Evolutionary conservation across 108 stramenopile genomes (phyloP).

Genomic region (Skeletonema potamos): DNA sequence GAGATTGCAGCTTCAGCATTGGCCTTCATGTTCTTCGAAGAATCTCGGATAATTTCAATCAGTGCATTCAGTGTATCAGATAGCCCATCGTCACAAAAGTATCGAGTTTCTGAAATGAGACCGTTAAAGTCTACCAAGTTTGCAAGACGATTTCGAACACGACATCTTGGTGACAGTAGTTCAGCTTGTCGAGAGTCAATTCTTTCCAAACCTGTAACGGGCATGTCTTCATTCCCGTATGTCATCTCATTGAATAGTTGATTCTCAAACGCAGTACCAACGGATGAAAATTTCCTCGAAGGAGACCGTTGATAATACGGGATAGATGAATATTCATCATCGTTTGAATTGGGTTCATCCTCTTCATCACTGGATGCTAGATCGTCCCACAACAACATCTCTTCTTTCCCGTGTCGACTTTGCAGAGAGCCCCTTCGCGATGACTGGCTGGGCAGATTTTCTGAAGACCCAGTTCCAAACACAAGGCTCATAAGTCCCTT

Average conservation of each 20-base stretch:
- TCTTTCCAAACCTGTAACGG: conserved; percentile 81
- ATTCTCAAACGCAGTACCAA: conserved; percentile 74
- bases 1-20: conserved; percentile 11
- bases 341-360: conserved; percentile 41
- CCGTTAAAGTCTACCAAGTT: conserved; percentile 62
- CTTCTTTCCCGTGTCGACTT: conserved; percentile 65
- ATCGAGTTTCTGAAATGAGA: conserved; percentile 75
- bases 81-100: conserved; percentile 63
- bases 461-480: conserved; percentile 29
- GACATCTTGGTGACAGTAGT: conserved; percentile 53
- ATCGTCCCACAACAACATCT: conserved; percentile 74
- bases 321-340: conserved; percentile 5
- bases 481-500: conserved; percentile 33
- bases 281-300: conserved; percentile 25
- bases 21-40: conserved; percentile 21
- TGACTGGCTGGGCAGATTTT: not conserved
- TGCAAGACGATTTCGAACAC: conserved; percentile 71
- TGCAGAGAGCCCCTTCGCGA: not conserved
- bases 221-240: conserved; percentile 47
- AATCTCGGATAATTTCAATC: conserved; percentile 49
- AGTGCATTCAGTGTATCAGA: conserved; percentile 58
- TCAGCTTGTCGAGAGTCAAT: conserved; percentile 53
- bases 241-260: conserved; percentile 67
- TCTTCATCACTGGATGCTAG: conserved; percentile 76
- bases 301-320: conserved; percentile 5